Evolutionary conservation across 371 early-diverging fungal species (phyloP).

Genomic region (Actinomucor elegans): DNA sequence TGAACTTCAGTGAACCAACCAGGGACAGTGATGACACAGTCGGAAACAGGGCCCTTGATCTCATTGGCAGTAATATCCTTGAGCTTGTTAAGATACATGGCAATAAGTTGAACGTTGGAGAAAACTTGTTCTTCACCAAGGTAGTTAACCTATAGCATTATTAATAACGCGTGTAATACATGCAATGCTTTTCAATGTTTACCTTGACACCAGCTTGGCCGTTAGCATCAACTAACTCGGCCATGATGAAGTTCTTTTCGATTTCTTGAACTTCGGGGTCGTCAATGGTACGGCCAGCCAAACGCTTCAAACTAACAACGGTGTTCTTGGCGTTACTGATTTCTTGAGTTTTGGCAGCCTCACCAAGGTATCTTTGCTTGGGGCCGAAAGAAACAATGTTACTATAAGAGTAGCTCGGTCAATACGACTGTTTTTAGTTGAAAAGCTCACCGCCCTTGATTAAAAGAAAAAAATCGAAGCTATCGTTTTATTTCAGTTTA

Average conservation of each 20-base stretch:
- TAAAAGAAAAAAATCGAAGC: background rate
- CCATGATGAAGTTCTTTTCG: constrained; percentile 82
- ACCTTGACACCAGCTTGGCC: constrained; percentile 89
- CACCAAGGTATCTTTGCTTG: constrained; percentile 95
- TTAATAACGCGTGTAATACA: background rate
- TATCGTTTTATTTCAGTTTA: background rate
- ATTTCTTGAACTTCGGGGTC: constrained; percentile 87
- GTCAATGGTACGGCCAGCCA: constrained; percentile 89
- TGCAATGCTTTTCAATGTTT: background rate
- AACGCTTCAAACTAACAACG: constrained; percentile 91
- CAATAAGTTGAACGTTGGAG: constrained; percentile 86
- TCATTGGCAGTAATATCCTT: constrained; percentile 87
- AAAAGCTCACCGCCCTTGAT: too few species aligned
- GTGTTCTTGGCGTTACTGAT: constrained; percentile 96
- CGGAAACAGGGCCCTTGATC: constrained; percentile 83
- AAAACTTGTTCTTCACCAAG: constrained; percentile 76
- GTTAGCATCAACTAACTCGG: constrained; percentile 76
- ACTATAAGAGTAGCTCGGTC: constrained; percentile 33
- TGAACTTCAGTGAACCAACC: constrained; percentile 95
- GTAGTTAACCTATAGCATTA: constrained; percentile 64
- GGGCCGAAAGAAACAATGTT: constrained; percentile 92
- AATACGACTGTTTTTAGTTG: too few species aligned
- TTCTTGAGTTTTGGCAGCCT: constrained; percentile 94
- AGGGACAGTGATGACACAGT: constrained; percentile 94
- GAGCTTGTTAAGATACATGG: constrained; percentile 93